These are phyloP conservation scores for Cladosporium halotolerans DNA, from an alignment of 2,329 filamentous ascomycete species.

Conservation along the genomic window DNA sequence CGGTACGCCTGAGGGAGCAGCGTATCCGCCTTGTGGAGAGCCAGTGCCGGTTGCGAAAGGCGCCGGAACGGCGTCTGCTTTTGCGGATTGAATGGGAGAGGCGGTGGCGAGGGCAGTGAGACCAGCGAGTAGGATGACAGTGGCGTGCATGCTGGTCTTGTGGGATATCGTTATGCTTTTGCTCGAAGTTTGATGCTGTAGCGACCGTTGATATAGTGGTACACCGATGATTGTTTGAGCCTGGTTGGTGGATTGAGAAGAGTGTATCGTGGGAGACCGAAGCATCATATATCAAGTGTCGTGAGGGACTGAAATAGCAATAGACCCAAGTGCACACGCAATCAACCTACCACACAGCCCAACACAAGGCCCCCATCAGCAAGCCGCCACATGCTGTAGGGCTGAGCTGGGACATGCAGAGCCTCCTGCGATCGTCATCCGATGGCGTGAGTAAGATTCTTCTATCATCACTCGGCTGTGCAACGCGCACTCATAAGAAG, in stretches of 20 bases:
- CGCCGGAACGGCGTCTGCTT: background rate
- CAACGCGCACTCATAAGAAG: background rate
- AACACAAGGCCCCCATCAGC: constrained; percentile 2
- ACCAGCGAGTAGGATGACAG: background rate
- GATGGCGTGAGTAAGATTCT: background rate
- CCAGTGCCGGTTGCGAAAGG: background rate
- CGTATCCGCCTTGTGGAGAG: background rate
- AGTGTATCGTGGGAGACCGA: background rate
- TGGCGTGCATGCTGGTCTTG: background rate
- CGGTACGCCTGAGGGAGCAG: background rate
- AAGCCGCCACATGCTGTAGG: background rate
- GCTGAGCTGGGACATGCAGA: constrained; percentile 1
- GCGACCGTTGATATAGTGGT: background rate
- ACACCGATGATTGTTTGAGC: background rate
- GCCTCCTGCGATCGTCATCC: constrained; percentile 1
- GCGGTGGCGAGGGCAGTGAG: constrained; percentile 1
- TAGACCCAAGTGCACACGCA: background rate
- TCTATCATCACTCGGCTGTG: background rate
- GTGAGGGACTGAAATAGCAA: background rate
- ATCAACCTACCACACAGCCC: background rate
- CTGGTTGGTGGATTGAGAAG: background rate
- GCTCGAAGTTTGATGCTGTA: background rate
- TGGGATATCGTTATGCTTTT: background rate
- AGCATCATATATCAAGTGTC: background rate
- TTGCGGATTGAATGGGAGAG: constrained; percentile 2